phyloP scores from a whole-genome alignment of 2,329 filamentous ascomycete genomes.

The Aureobasidium sp. region DNA sequence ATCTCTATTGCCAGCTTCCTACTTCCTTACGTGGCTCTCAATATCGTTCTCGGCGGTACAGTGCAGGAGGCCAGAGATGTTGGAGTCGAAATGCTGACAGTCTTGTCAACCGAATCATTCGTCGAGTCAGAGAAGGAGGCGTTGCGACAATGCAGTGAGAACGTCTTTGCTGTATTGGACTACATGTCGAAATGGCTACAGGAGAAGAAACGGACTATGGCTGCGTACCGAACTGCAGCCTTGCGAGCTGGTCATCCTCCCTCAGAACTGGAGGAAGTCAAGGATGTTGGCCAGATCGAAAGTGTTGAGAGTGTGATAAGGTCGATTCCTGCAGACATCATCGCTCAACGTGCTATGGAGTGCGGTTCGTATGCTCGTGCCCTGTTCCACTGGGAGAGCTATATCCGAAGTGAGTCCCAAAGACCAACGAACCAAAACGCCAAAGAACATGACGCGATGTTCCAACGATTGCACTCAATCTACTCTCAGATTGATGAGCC shows the following conservation, averaged over 20 bases:
- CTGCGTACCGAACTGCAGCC: constrained; percentile 33
- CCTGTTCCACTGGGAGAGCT: constrained; percentile 88
- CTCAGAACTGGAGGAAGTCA: constrained; percentile 42
- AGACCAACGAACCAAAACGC: constrained; percentile 36
- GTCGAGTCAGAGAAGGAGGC: constrained; percentile 56
- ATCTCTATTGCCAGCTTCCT: constrained; percentile 79
- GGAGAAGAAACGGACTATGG: constrained; percentile 52
- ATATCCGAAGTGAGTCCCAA: constrained; percentile 52
- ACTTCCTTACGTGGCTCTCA: constrained; percentile 76
- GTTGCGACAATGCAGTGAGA: constrained; percentile 81
- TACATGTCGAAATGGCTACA: constrained; percentile 89
- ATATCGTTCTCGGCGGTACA: constrained; percentile 67
- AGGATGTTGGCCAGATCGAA: constrained; percentile 45
- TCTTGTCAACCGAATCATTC: constrained; percentile 59
- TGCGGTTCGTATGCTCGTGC: constrained; percentile 89
- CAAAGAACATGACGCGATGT: constrained; percentile 46
- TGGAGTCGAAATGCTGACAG: constrained; percentile 60
- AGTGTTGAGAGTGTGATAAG: constrained; percentile 64
- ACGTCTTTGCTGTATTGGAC: constrained; percentile 81
- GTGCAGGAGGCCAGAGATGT: constrained; percentile 56
- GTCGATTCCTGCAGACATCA: constrained; percentile 60
- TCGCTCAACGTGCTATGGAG: constrained; percentile 78
- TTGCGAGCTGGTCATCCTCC: constrained; percentile 35
- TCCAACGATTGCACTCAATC: constrained; percentile 78
- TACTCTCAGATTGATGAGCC: constrained; percentile 98